Conservation (phyloP, 805 yeast species). For the Metschnikowia proteae region DNA sequence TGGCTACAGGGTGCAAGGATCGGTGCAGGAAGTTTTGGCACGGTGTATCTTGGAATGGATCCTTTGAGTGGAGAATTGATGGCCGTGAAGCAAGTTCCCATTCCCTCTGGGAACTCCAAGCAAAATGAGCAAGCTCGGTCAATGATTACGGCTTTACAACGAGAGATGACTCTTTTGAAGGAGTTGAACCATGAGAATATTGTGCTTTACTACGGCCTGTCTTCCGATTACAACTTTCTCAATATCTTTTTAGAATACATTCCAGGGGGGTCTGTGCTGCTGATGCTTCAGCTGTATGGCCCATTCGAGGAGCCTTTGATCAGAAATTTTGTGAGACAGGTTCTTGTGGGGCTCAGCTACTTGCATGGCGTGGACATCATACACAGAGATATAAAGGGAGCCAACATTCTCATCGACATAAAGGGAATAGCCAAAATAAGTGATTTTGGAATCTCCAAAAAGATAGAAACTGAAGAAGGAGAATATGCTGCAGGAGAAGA, state of each 20-base stretch:
- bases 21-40: conserved; percentile 94
- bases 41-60: conserved; percentile 88
- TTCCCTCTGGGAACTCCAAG: conserved; percentile 45
- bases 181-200: conserved; percentile 87
- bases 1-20: conserved; percentile 94
- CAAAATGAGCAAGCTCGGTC: conserved; percentile 29
- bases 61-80: conserved; percentile 89
- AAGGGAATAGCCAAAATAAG: conserved; percentile 80
- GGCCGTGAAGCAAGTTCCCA: conserved; percentile 93
- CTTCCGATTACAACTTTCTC: conserved; percentile 62
- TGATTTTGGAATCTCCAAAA: conserved; percentile 77
- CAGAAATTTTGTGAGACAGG: conserved; percentile 69
- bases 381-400: conserved; percentile 87
- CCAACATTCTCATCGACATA: conserved; percentile 76
- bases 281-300: conserved; percentile 68
- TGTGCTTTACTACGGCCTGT: conserved; percentile 87
- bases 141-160: conserved; percentile 77
- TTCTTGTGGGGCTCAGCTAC: conserved; percentile 68
- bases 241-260: conserved; percentile 63
- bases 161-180: conserved; percentile 73
- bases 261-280: conserved; percentile 52
- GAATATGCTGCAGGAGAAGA: conserved; percentile 10
- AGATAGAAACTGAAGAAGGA: conserved; percentile 27
- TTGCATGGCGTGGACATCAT: conserved; percentile 72
- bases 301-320: conserved; percentile 77